Base-by-base conservation (phyloP, 106 monocot species). In the Apostasia shenzhenica region DNA sequence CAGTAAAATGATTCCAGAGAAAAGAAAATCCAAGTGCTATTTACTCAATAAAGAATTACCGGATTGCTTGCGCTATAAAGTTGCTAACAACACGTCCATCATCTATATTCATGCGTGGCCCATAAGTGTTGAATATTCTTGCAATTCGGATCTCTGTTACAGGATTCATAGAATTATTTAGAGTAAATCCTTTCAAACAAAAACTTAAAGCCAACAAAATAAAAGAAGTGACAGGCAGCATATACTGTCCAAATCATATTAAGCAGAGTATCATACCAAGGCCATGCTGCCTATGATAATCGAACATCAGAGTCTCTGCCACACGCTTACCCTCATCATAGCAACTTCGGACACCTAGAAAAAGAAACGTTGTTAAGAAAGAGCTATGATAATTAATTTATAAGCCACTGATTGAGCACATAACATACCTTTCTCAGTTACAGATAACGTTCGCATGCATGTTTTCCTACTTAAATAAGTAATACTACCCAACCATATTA, bases 21-120 rank as follows among this genome's bases (percentile, higher is more conserved):
- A 26, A 26, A 26, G 26, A 26, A 26, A 26, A 26, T 26, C 26
- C 26, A 26, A 26, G 26, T 26, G 26, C 26, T 26, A 26, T 26
- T 26, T 26, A 26, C 26, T 26, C 26, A 14, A 67, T 10, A 2
- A 61, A 56, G 14, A 13, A 74, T 39, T 75, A 95, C 92, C 92
- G 84, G 5, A 97, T 63, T 70, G 97, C 97, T 79, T 97, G 97
- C 71, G 97, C 97, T 42, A 97, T 92, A 72, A 97, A 97, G 65
- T 97, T 97, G 45, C 97, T 97, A 54, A 97, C 97, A 41, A 97
- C 97, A 76, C 92, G 92, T 3, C 97, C 97, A 71, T 97, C 97
- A 77, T 97, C 97, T 41, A 97, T 97, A 63, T 97, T 97, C 95
- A 95, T 95, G 14, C 97, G 83, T 48, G 97, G 97, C 14, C 97